These are phyloP conservation scores for Terana coerulea DNA, from an alignment of 768 basidiomycete genomes.

Conservation along the genomic window DNA sequence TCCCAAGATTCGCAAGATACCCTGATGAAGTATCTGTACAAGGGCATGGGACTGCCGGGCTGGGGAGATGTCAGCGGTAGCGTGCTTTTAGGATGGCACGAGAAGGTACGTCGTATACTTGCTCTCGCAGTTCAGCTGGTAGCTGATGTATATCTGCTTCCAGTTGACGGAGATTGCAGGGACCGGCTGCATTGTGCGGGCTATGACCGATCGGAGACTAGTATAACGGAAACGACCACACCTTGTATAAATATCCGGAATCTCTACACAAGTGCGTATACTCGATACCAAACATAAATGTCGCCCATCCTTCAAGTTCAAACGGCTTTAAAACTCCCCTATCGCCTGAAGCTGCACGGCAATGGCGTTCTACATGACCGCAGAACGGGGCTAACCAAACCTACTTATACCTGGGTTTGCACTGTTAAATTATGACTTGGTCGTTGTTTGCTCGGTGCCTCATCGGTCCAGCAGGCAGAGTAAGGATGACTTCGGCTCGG, in stretches of 20 bases:
- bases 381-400: too few relatives aligned
- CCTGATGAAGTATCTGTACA: constrained; percentile 98
- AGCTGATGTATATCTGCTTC: not conserved
- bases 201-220: constrained; percentile 64
- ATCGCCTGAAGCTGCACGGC: too few relatives aligned
- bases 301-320: not conserved
- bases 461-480: too few relatives aligned
- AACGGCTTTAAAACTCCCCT: too few relatives aligned
- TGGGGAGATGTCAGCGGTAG: constrained; percentile 63
- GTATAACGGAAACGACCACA: constrained; percentile 35
- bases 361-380: too few relatives aligned
- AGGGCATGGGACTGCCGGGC: constrained; percentile 78
- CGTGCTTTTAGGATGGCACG: constrained; percentile 87
- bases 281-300: not conserved
- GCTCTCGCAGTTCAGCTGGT: not conserved
- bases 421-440: too few relatives aligned
- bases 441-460: too few relatives aligned
- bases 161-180: constrained; percentile 93
- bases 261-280: not conserved
- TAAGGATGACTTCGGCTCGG: too few relatives aligned
- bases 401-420: too few relatives aligned
- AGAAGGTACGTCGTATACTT: constrained; percentile 62
- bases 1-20: constrained; percentile 79
- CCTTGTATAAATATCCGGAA: constrained; percentile 19
- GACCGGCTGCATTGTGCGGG: constrained; percentile 90